Percentiles rank a stretch among this genome's conserved stretches.
These are phyloP conservation scores for Rehmannia glutinosa DNA, from an alignment of 257 asterid species.

Conservation along the genomic window DNA sequence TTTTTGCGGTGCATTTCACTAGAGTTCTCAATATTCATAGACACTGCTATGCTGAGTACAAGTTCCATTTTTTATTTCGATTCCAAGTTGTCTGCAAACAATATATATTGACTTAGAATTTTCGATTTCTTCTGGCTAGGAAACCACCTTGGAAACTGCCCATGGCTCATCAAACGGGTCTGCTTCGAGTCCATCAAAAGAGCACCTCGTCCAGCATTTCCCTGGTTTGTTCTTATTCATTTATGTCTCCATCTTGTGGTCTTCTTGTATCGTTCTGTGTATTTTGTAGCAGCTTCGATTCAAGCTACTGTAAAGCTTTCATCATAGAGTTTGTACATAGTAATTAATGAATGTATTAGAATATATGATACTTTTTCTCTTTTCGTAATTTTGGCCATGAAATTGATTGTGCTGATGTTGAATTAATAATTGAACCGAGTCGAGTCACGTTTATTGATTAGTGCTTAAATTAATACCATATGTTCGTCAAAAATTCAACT, in stretches of 20 bases:
- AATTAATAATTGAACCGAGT: neutral
- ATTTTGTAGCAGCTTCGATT: no score
- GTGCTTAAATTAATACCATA: neutral
- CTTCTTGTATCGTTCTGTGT: neutral
- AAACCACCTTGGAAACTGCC: constrained; percentile 30
- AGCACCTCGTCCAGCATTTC: constrained; percentile 34
- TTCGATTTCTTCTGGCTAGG: constrained; percentile 25
- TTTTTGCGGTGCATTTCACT: no score
- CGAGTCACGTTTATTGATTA: neutral
- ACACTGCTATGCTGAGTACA: no score
- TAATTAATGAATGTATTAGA: no score
- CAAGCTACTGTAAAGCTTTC: no score
- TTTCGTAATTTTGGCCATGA: neutral
- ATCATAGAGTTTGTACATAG: no score
- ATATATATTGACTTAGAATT: neutral
- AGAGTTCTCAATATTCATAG: no score
- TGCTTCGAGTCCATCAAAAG: constrained; percentile 40
- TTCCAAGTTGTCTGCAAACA: neutral
- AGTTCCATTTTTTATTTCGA: no score
- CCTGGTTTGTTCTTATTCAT: constrained; percentile 51
- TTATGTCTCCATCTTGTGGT: neutral
- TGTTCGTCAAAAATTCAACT: no score
- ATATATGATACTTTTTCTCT: neutral
- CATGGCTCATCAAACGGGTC: constrained; percentile 46
- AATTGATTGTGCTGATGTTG: neutral